phyloP scores from a whole-genome alignment of 345 rosid genomes.

The Cardiospermum halicacabum region DNA sequence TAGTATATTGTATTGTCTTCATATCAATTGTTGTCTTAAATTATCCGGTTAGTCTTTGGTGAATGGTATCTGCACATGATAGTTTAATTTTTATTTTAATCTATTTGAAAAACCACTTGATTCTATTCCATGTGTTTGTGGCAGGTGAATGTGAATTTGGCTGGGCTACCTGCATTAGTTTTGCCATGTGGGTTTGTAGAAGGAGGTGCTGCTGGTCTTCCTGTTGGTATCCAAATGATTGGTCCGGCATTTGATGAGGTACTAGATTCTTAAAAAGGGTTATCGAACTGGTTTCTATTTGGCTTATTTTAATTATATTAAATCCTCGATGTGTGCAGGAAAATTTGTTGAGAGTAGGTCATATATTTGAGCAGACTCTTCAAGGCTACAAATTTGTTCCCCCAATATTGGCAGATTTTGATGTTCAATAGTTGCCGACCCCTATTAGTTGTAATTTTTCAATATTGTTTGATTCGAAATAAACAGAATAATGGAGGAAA shows the following conservation, averaged over 20 bases:
- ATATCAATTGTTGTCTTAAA: background rate
- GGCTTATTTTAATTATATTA: background rate
- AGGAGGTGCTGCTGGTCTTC: conserved; percentile 65
- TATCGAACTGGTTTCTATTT: background rate
- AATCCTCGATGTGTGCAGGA: conserved; percentile 38
- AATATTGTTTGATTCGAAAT: too few relatives aligned
- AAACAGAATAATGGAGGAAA: too few relatives aligned
- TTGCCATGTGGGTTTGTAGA: conserved; percentile 89
- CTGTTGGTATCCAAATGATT: conserved; percentile 93
- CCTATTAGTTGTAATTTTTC: too few relatives aligned
- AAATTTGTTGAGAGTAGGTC: conserved; percentile 68
- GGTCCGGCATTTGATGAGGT: conserved; percentile 94
- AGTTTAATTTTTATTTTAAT: background rate
- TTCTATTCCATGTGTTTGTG: conserved; percentile 14
- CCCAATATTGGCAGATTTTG: conserved; percentile 35
- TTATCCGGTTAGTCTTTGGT: background rate
- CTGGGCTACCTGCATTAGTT: conserved; percentile 87
- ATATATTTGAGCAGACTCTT: conserved; percentile 90
- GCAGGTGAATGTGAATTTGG: conserved; percentile 92
- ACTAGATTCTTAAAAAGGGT: background rate
- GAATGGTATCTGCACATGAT: background rate
- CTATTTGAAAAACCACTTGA: background rate
- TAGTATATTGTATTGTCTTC: background rate
- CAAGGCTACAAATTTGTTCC: conserved; percentile 63
- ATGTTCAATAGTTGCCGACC: background rate